Evolutionary conservation across 106 monocot species (phyloP).

Genomic region (Ottelia alismoides): DNA sequence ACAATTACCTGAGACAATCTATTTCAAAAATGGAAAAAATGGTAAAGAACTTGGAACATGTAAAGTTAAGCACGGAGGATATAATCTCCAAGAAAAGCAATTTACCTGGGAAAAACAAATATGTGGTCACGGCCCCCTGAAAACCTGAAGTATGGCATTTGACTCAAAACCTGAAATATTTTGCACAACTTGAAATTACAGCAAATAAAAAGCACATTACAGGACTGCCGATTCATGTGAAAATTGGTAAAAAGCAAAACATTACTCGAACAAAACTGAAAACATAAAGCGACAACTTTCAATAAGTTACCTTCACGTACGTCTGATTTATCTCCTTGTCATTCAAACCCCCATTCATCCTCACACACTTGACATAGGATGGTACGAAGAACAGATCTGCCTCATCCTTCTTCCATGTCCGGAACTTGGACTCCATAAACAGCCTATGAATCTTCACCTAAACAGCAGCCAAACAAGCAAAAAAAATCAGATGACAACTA

Average conservation of each 20-base stretch:
- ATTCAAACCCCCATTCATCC: slow-evolving; percentile 89
- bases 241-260: too few relatives aligned
- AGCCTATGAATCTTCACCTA: slow-evolving; percentile 90
- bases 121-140: slow-evolving; percentile 96
- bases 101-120: slow-evolving; percentile 95
- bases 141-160: slow-evolving; percentile 93
- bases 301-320: slow-evolving; percentile 67
- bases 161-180: slow-evolving; percentile 72
- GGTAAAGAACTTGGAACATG: too few relatives aligned
- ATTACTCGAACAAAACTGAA: too few relatives aligned
- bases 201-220: too few relatives aligned
- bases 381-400: slow-evolving; percentile 98
- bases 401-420: slow-evolving; percentile 71
- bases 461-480: too few relatives aligned
- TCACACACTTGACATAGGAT: slow-evolving; percentile 92
- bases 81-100: too few relatives aligned
- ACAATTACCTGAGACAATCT: too few relatives aligned
- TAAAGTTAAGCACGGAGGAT: too few relatives aligned
- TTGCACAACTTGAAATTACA: too few relatives aligned
- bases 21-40: too few relatives aligned
- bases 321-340: slow-evolving; percentile 97
- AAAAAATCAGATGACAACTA: too few relatives aligned
- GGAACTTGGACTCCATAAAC: slow-evolving; percentile 73
- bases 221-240: too few relatives aligned
- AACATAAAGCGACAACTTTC: not conserved